A percentile compares a stretch with the other conserved stretches of the same genome.
Conservation (phyloP, 75 land plant species). For the Larix kaempferi region DNA sequence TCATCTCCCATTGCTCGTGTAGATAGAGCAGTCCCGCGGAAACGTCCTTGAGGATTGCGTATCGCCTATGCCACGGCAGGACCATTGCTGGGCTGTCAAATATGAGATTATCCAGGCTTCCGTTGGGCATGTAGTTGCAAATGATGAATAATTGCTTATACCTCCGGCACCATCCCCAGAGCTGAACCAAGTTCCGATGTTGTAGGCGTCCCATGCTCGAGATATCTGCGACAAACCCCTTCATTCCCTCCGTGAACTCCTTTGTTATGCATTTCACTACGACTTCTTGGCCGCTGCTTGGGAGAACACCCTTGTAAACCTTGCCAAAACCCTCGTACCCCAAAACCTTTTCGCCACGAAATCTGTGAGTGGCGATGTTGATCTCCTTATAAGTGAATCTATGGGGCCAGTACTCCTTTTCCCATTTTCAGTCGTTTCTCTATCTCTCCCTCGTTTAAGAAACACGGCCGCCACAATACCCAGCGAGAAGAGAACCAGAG, state of each 20-base stretch:
- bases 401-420: constrained; percentile 9
- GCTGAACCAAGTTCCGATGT: constrained; percentile 59
- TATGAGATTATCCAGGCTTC: constrained; percentile 47
- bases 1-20: constrained; percentile 49
- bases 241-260: constrained; percentile 54
- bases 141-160: constrained; percentile 42
- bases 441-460: too few species aligned
- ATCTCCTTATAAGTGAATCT: constrained; percentile 29
- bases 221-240: constrained; percentile 55
- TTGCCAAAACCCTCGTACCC: not conserved
- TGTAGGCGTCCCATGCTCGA: constrained; percentile 26
- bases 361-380: too few species aligned
- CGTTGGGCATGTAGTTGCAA: constrained; percentile 57
- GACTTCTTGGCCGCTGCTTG: constrained; percentile 15
- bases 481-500: not conserved
- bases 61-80: constrained; percentile 25
- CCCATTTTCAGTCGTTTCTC: too few species aligned
- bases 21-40: constrained; percentile 44
- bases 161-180: constrained; percentile 65
- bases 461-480: too few species aligned
- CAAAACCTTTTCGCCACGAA: too few species aligned
- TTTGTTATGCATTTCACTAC: constrained; percentile 45
- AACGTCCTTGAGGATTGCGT: constrained; percentile 26
- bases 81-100: constrained; percentile 17
- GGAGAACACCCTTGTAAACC: constrained; percentile 43